Evolutionary conservation across 768 basidiomycete genomes (phyloP), one percentile per base, ranked within the genome.

Genomic region (Pluteus cervinus): DNA sequence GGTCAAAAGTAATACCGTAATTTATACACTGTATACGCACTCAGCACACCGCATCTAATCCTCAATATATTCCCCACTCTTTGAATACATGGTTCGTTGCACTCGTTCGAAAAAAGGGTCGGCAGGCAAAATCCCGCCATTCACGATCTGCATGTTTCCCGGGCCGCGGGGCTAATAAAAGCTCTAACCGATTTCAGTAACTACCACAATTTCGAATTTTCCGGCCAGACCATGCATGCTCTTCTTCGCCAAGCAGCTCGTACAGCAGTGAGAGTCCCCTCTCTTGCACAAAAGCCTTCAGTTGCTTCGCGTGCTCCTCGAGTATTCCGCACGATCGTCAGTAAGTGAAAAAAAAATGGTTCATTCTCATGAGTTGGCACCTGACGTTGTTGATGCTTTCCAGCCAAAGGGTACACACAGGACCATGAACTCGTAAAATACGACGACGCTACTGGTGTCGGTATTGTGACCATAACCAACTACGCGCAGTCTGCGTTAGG

Each of bases 401-500:
- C 52, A 87, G 87, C 79, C 28, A 84, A 81, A 59, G 75, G 73
- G 50, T 99, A 81, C 63, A 88, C 93, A 1, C 61, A 60, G 30
- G 92, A 93, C 42, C 94, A 99, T 59, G 94, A 99, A 66, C 75
- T 79, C 38, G 72, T 97, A 41, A 60, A 68, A 23, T 88, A 78
- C 55, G 92, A 99, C 56, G 75, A 85, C 40, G 55, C 63, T 26
- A 85, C 85, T 14, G 78, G 80, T 24, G 48, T 91, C 20, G 94
- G 90, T 24, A 82, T 75, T 6, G 70, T 98, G 29, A 76, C 78
- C 29, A 87, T 99, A 54, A 97, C 96, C 11, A 68, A 94, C 54
- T 86, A 96, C 54, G 96, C 96, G 2, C 91, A 97, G 58, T 71
- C 80, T 33, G 79, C 81, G 23, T 73, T 99, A 3, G 96, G 96